Base-by-base conservation (phyloP, 257 asterid genomes). In the Solanum pinnatisectum region DNA sequence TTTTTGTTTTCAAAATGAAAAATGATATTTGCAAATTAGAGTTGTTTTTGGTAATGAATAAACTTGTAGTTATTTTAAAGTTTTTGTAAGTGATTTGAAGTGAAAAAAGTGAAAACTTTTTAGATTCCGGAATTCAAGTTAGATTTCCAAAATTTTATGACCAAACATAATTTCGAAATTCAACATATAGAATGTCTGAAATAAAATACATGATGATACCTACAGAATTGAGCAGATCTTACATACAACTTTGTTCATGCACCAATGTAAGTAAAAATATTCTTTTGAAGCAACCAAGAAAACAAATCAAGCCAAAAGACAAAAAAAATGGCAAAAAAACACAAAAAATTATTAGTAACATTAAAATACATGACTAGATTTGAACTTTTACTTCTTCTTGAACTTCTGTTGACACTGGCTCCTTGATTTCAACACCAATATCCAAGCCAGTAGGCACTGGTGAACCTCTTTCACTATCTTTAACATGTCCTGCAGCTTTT, bases 401-500 rank as follows among this genome's bases (percentile, higher is more conserved):
- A 88, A 84, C 92, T 10, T 86, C 89, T 30, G 83, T 86, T 68
- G 85, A 36, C 84, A 72, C 91, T 23, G 91, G 42, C 56, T 89
- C 89, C 88, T 89, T 95, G 27, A 83, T 85, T 86, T 73, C 85
- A 86, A 83, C 94, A 39, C 60, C 82, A 83, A 63, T 59, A 83
- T 88, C 94, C 78, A 87, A 68, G 44, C 86, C 92, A 82, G 60
- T 83, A 73, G 87, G 90, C 72, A 39, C 93, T 42, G 98, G 96
- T 11, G 96, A 91, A 10, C 85, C 87, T 81, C 83, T 93, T 86
- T 92, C 93, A 87, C 94, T 90, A 25, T 79, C 88, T 82, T 91
- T 88, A 6, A 96, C 91, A 91, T 92, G 93, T 14, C 99, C 98
- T 6, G 98, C 99, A 44, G 95, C 95, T 88, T 90, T 96, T 7